Base-by-base conservation (phyloP, 192 early-diverging fungal genomes). In the Cetraspora pellucida region DNA sequence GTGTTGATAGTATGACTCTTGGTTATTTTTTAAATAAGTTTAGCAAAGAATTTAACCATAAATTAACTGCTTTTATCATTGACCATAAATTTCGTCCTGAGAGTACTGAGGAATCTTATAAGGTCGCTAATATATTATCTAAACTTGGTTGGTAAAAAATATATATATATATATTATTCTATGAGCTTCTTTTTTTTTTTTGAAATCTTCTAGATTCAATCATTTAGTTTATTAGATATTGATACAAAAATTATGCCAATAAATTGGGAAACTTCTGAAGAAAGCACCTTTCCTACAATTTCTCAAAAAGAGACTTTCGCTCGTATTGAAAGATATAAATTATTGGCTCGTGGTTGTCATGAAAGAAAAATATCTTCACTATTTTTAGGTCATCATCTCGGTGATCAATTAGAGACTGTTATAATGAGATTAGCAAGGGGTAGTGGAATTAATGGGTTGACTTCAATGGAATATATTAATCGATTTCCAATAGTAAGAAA, bases 351-450 rank as follows among this genome's bases (percentile, higher is more conserved):
- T 64, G 68, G 72, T 19, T 86, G 85, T 58, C 49, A 78, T 37
- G 59, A 58, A 0, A 76, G 79, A 21, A 61, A 77, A n/a, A 86
- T 86, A 14, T 47, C 47, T n/a, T 75, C 79, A 44, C 58, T 88
- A 10, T 81, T 85, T 72, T 65, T 86, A 10, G 87, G 82, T 13
- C 82, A 86, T 65, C 80, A 82, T 54, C 47, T 81, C 1, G 79
- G 83, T 49, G 87, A 88, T 79, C 87, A 88, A 52, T 76, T 84
- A 25, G 83, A 85, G 45, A 85, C 82, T 0, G 72, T 79, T 10
- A 50, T 88, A 23, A 80, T 81, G 54, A 72, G 87, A 23, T 66
- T 88, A 49, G 66, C 80, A 7, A 72, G 78, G 49, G 81, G 78
- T 7, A 81, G 80, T 58, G 87, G 85, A 10, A 81, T 88, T 57